Percentiles rank a stretch among this genome's conserved stretches.
phyloP scores from a whole-genome alignment of 495 filamentous ascomycete species.

The Tuber umbilicatum region DNA sequence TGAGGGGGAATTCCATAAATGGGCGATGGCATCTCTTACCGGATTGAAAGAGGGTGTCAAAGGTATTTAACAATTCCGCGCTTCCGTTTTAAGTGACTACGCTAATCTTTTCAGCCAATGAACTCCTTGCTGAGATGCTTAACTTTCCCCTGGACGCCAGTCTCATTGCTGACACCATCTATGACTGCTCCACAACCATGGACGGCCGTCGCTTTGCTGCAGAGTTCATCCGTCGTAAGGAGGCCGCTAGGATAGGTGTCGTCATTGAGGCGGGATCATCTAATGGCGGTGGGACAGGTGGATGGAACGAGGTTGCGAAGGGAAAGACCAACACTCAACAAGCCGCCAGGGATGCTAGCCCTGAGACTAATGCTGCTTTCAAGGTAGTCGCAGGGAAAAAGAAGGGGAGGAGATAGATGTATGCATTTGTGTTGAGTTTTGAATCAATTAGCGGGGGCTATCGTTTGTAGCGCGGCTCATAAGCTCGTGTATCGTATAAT shows the following conservation, averaged over 20 bases:
- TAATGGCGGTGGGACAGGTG: slow-evolving; percentile 53
- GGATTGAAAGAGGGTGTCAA: slow-evolving; percentile 46
- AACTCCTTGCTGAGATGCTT: slow-evolving; percentile 67
- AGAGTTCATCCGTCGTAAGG: slow-evolving; percentile 86
- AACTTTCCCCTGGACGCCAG: slow-evolving; percentile 67
- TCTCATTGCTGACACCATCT: slow-evolving; percentile 83
- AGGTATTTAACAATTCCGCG: slow-evolving; percentile 16
- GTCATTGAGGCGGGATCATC: slow-evolving; percentile 53
- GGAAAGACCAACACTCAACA: slow-evolving; percentile 53
- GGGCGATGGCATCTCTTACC: slow-evolving; percentile 69
- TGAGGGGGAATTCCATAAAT: slow-evolving; percentile 85
- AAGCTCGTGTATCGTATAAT: background rate
- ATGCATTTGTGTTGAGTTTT: slow-evolving; percentile 12
- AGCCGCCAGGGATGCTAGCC: slow-evolving; percentile 47
- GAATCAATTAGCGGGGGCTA: background rate
- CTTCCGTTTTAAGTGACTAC: slow-evolving; percentile 6
- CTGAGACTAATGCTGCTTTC: slow-evolving; percentile 58
- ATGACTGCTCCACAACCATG: slow-evolving; percentile 73
- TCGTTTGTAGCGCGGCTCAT: background rate
- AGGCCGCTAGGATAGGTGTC: slow-evolving; percentile 83
- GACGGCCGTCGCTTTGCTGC: slow-evolving; percentile 89
- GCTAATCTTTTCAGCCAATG: slow-evolving; percentile 58
- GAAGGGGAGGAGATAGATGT: slow-evolving; percentile 61
- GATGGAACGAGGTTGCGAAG: slow-evolving; percentile 97
- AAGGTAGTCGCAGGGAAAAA: slow-evolving; percentile 88